A percentile compares a stretch with the other conserved stretches of the same genome.
Conservation (phyloP, 176 grass and related monocot genomes). For the Juncus inflexus region DNA sequence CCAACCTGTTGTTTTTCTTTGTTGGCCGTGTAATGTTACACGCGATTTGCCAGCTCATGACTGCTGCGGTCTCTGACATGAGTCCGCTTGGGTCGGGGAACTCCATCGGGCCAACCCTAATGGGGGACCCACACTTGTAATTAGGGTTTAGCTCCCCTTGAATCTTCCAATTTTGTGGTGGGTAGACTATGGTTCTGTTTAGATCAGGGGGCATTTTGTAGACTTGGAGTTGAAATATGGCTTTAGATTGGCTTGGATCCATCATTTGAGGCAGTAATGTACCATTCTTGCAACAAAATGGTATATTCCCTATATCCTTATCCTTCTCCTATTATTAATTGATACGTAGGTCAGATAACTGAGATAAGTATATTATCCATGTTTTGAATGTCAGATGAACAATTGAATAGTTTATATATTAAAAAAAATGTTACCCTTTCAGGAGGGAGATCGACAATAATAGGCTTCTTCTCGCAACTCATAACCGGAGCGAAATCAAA, state of each 20-base stretch:
- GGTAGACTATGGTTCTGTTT: conserved; percentile 75
- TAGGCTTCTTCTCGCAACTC: conserved; percentile 76
- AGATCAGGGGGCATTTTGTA: conserved; percentile 91
- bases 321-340: conserved; percentile 44
- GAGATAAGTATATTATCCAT: too few species aligned
- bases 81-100: conserved; percentile 71
- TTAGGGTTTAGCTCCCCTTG: conserved; percentile 62
- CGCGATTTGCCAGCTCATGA: conserved; percentile 77
- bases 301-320: conserved; percentile 56
- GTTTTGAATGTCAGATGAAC: too few species aligned
- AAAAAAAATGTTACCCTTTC: conserved; percentile 30
- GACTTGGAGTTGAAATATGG: conserved; percentile 77
- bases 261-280: conserved; percentile 68
- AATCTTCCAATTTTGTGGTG: conserved; percentile 82
- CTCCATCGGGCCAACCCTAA: conserved; percentile 64
- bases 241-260: conserved; percentile 56
- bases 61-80: conserved; percentile 49
- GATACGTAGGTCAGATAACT: too few species aligned
- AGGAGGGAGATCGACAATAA: conserved; percentile 84
- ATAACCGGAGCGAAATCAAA: conserved; percentile 69
- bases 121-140: conserved; percentile 55
- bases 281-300: conserved; percentile 92
- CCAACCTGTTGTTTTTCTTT: conserved; percentile 27
- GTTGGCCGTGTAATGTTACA: conserved; percentile 81
- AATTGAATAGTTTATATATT: too few species aligned